Percentiles rank a stretch among this genome's conserved stretches.
phyloP scores from a whole-genome alignment of 2,329 filamentous ascomycete species.

The Paecilomyces dactylethromorphus region DNA sequence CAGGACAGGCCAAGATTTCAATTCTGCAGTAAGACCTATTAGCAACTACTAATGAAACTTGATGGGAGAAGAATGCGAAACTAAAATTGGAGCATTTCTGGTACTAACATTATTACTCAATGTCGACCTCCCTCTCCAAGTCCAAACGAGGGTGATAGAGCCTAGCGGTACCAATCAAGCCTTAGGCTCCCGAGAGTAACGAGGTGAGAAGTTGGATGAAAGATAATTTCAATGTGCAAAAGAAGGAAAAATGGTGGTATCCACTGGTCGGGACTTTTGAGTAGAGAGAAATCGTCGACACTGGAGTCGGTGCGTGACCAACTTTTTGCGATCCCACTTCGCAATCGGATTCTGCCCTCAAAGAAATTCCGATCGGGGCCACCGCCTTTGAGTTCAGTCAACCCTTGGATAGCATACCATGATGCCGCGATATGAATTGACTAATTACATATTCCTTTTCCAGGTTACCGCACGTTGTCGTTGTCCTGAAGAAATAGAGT shows the following conservation, averaged over 20 bases:
- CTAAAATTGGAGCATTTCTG: not conserved
- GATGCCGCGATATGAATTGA: not conserved
- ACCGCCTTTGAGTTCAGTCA: slow-evolving; percentile 1
- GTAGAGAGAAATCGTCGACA: not conserved
- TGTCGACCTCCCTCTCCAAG: not conserved
- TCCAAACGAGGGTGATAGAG: not conserved
- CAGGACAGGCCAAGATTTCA: too few relatives aligned
- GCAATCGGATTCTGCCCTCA: not conserved
- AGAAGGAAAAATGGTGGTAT: not conserved
- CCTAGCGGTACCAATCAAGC: not conserved
- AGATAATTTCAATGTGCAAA: not conserved
- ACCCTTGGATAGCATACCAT: slow-evolving; percentile 3
- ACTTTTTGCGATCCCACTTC: not conserved
- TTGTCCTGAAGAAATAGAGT: too few relatives aligned
- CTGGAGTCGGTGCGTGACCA: not conserved
- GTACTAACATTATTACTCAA: not conserved
- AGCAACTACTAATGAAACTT: not conserved
- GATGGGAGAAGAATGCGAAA: not conserved
- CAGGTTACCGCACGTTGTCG: not conserved
- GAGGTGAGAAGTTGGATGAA: not conserved
- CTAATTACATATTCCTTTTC: not conserved
- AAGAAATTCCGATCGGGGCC: not conserved
- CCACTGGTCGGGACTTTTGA: not conserved
- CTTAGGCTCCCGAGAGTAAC: not conserved
- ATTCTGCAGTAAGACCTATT: not conserved